phyloP scores from a whole-genome alignment of 805 yeast genomes.

The Saturnispora mendoncae region DNA sequence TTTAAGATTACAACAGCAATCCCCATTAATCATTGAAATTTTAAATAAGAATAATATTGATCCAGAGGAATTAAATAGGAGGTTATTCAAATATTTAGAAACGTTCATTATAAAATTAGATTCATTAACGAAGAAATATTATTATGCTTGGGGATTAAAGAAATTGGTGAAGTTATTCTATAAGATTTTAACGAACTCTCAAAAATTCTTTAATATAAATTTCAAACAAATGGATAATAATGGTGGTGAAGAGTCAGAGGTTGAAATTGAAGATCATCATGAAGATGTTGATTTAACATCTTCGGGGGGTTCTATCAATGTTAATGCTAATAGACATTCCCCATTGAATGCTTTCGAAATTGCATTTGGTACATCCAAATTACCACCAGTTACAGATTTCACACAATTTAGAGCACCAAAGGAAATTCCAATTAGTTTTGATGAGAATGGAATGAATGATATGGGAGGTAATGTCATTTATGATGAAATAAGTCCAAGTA shows the following conservation, averaged over 20 bases:
- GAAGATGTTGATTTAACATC: slow-evolving; percentile 2
- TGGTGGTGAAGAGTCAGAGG: background rate
- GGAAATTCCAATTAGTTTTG: slow-evolving; percentile 3
- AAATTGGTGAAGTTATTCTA: slow-evolving; percentile 34
- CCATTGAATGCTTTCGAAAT: slow-evolving; percentile 28
- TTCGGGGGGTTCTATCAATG: no score
- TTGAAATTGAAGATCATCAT: background rate
- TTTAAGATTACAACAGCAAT: slow-evolving; percentile 35
- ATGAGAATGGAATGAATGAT: background rate
- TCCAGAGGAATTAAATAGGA: slow-evolving; percentile 25
- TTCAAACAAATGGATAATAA: slow-evolving; percentile 21
- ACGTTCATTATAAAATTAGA: slow-evolving; percentile 31
- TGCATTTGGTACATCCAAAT: slow-evolving; percentile 30
- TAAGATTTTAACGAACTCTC: slow-evolving; percentile 29
- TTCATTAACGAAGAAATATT: slow-evolving; percentile 31
- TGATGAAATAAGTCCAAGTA: slow-evolving; percentile 1
- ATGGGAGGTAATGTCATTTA: background rate
- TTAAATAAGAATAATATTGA: slow-evolving; percentile 28
- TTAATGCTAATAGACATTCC: slow-evolving; percentile 8
- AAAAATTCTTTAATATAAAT: slow-evolving; percentile 27
- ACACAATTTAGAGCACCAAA: slow-evolving; percentile 10
- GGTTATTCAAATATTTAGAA: slow-evolving; percentile 29
- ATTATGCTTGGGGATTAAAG: slow-evolving; percentile 38
- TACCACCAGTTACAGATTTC: slow-evolving; percentile 30
- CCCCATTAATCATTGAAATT: slow-evolving; percentile 29